Conservation (phyloP, 1,284 basidiomycete species). For the Rhizopogon parksii region DNA sequence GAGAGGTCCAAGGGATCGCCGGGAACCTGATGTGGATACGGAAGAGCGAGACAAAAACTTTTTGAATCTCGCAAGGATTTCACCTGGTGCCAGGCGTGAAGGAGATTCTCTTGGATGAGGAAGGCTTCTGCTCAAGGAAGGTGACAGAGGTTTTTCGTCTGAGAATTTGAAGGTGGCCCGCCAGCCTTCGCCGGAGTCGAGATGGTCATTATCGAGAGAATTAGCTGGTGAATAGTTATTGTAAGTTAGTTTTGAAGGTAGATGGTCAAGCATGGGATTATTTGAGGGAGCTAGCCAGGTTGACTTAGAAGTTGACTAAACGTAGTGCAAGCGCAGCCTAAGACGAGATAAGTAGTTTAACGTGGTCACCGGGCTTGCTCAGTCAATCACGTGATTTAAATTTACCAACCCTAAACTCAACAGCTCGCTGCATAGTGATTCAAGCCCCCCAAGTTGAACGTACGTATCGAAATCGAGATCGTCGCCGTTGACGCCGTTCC, state of each 20-base stretch:
- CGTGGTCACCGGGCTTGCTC: too few relatives aligned
- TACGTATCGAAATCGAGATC: slow-evolving; percentile 19
- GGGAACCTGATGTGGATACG: slow-evolving; percentile 21
- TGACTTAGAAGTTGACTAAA: background rate
- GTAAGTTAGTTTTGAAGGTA: background rate
- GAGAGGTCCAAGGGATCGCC: slow-evolving; percentile 18
- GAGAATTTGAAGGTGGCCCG: slow-evolving; percentile 16
- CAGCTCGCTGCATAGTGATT: background rate
- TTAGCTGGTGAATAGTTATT: slow-evolving; percentile 15
- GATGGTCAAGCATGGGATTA: background rate
- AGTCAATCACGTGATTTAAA: slow-evolving; percentile 4
- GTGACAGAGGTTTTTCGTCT: slow-evolving; percentile 10
- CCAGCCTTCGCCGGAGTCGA: slow-evolving; percentile 17
- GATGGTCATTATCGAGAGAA: slow-evolving; percentile 14
- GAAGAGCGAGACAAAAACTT: slow-evolving; percentile 16
- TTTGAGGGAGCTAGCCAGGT: background rate
- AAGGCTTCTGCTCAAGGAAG: slow-evolving; percentile 4
- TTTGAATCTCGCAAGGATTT: slow-evolving; percentile 15
- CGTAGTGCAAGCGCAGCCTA: background rate
- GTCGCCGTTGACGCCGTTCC: slow-evolving; percentile 13
- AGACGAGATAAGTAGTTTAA: too few relatives aligned
- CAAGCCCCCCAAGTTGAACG: background rate
- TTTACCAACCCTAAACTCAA: slow-evolving; percentile 10
- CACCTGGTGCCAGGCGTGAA: slow-evolving; percentile 7
- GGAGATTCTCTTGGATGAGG: slow-evolving; percentile 3